Base-by-base conservation (phyloP, 2,329 filamentous ascomycete genomes). In the Clarireedia paspali region DNA sequence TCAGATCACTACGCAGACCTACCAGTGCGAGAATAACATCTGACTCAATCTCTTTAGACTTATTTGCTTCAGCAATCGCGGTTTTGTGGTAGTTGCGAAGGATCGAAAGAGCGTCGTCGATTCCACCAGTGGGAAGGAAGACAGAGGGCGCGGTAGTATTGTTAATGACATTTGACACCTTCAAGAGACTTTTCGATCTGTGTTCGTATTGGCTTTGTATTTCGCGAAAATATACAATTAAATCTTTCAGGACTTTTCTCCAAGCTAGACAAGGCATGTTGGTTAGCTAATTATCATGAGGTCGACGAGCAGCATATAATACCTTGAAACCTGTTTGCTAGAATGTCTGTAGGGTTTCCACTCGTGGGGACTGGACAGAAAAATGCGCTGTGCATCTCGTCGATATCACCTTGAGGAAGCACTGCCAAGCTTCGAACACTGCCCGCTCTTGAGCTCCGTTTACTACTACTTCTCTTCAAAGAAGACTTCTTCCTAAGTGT, bases 191-290 rank as follows among this genome's bases (percentile, higher is more conserved):
- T 70, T 96, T 97, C 27, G 88, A 81, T 59, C 88, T 85, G 55
- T 86, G 80, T 67, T 99, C 92, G 71, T 96, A 96, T 48, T 91
- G 89, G 50, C 81, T 81, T 68, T 96, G 90, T 47, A 97, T 84
- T 70, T 97, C 94, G 65, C 89, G 85, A 70, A 96, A 97, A 71
- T 96, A 97, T 56, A 88, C 76, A 62, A 97, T 96, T 46, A 97
- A 78, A 63, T 96, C 91, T 70, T 97, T 97, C 53, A 99, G 80
- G 14, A 96, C 81, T 75, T 95, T 96, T 65, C 94, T 84, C 94
- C 94, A 99, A 51, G 88, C 91, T 95, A 64, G 54, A 55, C 51
- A 52, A 47, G 30, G 44, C 14, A 39, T n/a, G 55, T 58, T 45
- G 26, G 38, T 38, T n/a, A 51, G 34, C 26, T 17, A 42, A 26